A percentile compares a stretch with the other conserved stretches of the same genome.
Conservation (phyloP, 306 rosid genomes). For the apple (Malus domestica) region DNA sequence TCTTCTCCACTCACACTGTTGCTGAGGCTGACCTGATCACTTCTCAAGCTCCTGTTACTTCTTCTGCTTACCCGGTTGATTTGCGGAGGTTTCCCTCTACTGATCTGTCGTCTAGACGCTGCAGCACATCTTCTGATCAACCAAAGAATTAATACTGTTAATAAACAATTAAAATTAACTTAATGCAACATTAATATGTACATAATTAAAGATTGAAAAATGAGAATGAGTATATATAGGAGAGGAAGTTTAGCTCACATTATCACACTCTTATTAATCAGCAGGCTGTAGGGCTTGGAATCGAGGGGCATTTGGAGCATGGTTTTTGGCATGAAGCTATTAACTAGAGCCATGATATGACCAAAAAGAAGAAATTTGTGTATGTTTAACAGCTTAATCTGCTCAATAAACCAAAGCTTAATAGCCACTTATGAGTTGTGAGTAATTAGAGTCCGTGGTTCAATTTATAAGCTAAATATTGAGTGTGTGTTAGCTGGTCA, state of each 20-base stretch:
- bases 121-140: constrained; percentile 6
- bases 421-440: neutral
- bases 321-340: neutral
- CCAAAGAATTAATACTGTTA: neutral
- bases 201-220: neutral
- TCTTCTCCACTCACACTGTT: neutral
- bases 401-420: neutral
- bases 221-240: neutral
- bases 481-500: neutral
- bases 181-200: neutral
- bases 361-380: neutral
- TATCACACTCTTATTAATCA: neutral
- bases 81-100: neutral
- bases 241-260: neutral
- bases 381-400: neutral
- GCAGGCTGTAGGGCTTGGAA: neutral
- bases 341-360: neutral
- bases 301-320: neutral
- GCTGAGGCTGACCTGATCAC: neutral
- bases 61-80: neutral
- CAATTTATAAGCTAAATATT: neutral
- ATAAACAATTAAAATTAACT: neutral
- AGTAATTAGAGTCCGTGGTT: neutral
- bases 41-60: neutral
- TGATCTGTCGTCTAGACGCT: no score